Evolutionary conservation across 192 early-diverging fungal species (phyloP).

Genomic region (Linnemannia zychae): DNA sequence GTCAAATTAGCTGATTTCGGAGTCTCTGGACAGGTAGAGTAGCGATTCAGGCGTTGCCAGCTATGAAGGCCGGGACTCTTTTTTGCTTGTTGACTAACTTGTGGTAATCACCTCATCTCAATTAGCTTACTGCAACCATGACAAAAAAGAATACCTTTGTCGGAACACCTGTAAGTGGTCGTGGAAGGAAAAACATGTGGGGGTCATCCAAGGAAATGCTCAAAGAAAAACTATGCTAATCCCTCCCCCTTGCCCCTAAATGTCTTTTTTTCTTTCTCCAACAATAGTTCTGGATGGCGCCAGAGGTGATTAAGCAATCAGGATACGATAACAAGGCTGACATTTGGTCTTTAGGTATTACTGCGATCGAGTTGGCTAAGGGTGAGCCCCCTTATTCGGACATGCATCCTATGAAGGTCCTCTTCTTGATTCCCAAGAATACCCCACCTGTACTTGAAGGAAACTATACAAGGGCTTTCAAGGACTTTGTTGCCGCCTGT

Average conservation of each 20-base stretch:
- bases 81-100: not conserved
- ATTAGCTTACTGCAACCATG: constrained; percentile 84
- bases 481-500: constrained; percentile 92
- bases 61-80: not conserved
- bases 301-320: constrained; percentile 95
- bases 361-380: constrained; percentile 95
- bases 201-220: not conserved
- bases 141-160: constrained; percentile 99
- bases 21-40: constrained; percentile 87
- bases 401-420: constrained; percentile 95
- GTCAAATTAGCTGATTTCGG: constrained; percentile 99
- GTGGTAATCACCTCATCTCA: not conserved
- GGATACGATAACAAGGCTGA: constrained; percentile 97
- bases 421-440: constrained; percentile 95
- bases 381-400: constrained; percentile 95
- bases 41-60: too few species aligned
- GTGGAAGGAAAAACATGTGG: not conserved
- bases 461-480: constrained; percentile 85
- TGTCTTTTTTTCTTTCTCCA: not conserved
- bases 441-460: constrained; percentile 87
- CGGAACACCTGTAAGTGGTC: constrained; percentile 83
- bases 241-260: not conserved
- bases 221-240: not conserved
- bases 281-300: constrained; percentile 89
- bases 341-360: constrained; percentile 99